Evolutionary conservation across 257 asterid species (phyloP).

Genomic region (Nicotiana knightiana): DNA sequence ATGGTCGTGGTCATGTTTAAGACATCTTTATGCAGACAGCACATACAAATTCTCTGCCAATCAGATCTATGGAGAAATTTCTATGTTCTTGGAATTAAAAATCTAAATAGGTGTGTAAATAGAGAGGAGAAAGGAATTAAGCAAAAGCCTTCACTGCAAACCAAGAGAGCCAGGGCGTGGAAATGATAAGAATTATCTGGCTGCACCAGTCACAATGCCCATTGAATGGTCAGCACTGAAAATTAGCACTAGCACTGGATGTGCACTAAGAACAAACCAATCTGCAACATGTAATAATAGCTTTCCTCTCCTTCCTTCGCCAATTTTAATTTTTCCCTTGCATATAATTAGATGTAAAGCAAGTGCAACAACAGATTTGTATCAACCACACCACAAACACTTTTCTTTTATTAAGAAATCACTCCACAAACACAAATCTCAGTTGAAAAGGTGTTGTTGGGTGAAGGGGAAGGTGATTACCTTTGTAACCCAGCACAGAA

Average conservation of each 20-base stretch:
- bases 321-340: too few species aligned
- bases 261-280: neutral
- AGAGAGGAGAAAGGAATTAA: neutral
- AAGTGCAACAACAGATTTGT: neutral
- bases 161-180: neutral
- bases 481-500: slow-evolving; percentile 78
- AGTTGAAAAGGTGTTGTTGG: neutral
- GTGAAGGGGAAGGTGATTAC: slow-evolving; percentile 26
- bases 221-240: neutral
- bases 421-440: neutral
- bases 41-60: neutral
- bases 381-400: neutral
- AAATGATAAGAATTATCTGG: neutral
- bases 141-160: neutral
- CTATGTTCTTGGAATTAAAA: neutral
- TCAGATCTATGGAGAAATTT: neutral
- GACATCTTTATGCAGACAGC: neutral
- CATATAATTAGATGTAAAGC: neutral
- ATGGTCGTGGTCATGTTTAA: neutral
- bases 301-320: too few species aligned
- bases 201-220: neutral
- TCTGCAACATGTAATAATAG: too few species aligned
- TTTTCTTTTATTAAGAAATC: neutral
- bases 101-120: neutral
- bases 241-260: neutral